Evolutionary conservation across 2,329 filamentous ascomycete genomes (phyloP), one percentile per base, ranked within the genome.

Genomic region (Pseudogymnoascus sp.): DNA sequence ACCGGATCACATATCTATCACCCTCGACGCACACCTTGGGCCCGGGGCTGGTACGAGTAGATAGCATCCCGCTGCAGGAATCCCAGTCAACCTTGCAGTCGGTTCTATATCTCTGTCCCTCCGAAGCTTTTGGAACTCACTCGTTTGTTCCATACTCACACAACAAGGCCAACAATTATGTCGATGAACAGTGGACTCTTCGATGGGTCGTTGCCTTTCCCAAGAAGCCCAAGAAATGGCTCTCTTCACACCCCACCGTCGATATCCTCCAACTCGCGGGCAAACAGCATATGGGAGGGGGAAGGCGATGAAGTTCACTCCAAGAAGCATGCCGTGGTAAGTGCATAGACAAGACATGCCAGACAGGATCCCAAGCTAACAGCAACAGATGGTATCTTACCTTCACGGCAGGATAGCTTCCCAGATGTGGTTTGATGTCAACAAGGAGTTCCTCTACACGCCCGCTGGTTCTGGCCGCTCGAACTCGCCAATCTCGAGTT

Each of bases 401-500:
- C 67, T 71, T 61, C 68, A 71, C 65, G 69, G 69, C 53, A 68
- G 69, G 61, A 67, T 71, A 66, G 65, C 67, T 63, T 67, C 69
- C 17, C 70, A 69, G 64, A 67, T 68, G 62, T 71, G 69, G 70
- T 69, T 70, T 61, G 65, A 65, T 64, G 19, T 63, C 42, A 61
- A 67, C 19, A 65, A 67, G n/a, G 53, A 60, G 13, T 60, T 60
- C 53, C 28, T 60, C 28, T 60, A 60, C n/a, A 60, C 53, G 1
- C 53, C 28, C 10, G 33, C 53, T 60, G 53, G 53, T 10, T 33
- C 53, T 36, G 53, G 28, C 53, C 28, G 53, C n/a, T 60, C 53
- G 19, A 60, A 60, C 53, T 33, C 53, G 33, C 53, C 53, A 33
- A 60, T 36, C 19, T 60, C 53, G 28, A 60, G 53, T 40, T 62